These are phyloP conservation scores for Nepenthes alata DNA, from an alignment of 179 eudicot species.

Conservation along the genomic window DNA sequence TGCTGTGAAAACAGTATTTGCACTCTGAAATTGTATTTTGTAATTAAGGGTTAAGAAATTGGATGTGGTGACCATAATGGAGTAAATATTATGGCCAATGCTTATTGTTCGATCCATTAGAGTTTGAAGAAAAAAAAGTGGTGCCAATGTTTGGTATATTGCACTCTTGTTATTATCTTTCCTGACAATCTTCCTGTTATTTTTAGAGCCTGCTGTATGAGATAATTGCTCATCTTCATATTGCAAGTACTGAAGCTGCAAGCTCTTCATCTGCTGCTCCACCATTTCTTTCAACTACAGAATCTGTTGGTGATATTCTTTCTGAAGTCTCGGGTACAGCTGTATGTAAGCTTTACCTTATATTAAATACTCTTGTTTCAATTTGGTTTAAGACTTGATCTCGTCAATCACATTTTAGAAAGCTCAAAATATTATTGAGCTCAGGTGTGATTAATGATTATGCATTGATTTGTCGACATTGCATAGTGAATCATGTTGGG, in stretches of 20 bases:
- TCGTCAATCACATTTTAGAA: neutral
- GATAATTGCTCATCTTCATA: constrained; percentile 49
- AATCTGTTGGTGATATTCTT: constrained; percentile 38
- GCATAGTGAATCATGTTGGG: too few relatives aligned
- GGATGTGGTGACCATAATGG: too few relatives aligned
- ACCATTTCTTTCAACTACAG: constrained; percentile 24
- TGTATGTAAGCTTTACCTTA: constrained; percentile 6
- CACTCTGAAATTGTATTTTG: neutral
- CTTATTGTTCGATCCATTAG: too few relatives aligned
- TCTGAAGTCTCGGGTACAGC: constrained; percentile 38
- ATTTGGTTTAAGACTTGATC: neutral
- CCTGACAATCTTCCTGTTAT: neutral
- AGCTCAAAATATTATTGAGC: neutral
- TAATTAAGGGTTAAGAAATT: too few relatives aligned
- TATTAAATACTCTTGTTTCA: neutral
- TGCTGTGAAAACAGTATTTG: neutral
- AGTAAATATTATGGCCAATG: too few relatives aligned
- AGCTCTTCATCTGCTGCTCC: constrained; percentile 58
- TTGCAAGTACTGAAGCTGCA: constrained; percentile 36
- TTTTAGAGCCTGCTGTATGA: constrained; percentile 46
- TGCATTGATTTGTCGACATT: too few relatives aligned
- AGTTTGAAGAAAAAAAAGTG: too few relatives aligned
- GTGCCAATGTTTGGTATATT: too few relatives aligned
- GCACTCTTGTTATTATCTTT: too few relatives aligned
- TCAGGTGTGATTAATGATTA: too few relatives aligned